Conservation (phyloP, 805 yeast species). For the Monosporozyma yasuniensis region DNA sequence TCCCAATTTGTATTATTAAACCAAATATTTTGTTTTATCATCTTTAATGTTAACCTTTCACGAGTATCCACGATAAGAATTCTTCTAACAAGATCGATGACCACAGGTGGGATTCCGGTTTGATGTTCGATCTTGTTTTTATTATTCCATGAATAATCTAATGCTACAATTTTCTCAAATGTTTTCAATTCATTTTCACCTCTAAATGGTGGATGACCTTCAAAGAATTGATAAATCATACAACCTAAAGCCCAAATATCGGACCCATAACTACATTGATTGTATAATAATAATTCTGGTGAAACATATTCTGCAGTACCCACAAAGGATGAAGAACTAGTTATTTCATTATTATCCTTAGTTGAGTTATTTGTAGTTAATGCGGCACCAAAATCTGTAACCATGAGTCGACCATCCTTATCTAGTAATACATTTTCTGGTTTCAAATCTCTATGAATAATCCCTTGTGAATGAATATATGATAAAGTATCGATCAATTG, state of each 20-base stretch:
- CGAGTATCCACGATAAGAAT: constrained; percentile 67
- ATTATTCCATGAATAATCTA: constrained; percentile 56
- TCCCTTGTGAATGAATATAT: constrained; percentile 82
- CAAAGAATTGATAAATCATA: constrained; percentile 70
- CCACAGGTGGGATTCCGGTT: constrained; percentile 42
- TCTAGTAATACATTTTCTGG: constrained; percentile 89
- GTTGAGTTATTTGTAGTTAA: constrained; percentile 31
- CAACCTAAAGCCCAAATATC: constrained; percentile 96
- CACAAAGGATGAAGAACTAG: constrained; percentile 62
- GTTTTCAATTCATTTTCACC: constrained; percentile 79
- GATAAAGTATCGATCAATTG: constrained; percentile 87
- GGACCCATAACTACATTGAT: constrained; percentile 72
- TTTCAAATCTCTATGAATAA: constrained; percentile 87
- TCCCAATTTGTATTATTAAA: constrained; percentile 60
- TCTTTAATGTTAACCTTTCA: constrained; percentile 47
- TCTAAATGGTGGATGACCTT: constrained; percentile 84
- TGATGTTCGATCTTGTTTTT: constrained; percentile 16
- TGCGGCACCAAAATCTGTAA: constrained; percentile 98
- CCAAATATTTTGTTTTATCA: constrained; percentile 63
- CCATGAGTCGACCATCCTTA: constrained; percentile 76
- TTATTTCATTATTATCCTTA: constrained; percentile 5
- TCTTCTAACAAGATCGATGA: constrained; percentile 57
- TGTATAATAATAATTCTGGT: constrained; percentile 75
- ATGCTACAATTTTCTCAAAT: constrained; percentile 75
- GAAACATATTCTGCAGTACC: constrained; percentile 97